phyloP scores from a whole-genome alignment of 2,329 filamentous ascomycete genomes.

The Fusarium domesticum region DNA sequence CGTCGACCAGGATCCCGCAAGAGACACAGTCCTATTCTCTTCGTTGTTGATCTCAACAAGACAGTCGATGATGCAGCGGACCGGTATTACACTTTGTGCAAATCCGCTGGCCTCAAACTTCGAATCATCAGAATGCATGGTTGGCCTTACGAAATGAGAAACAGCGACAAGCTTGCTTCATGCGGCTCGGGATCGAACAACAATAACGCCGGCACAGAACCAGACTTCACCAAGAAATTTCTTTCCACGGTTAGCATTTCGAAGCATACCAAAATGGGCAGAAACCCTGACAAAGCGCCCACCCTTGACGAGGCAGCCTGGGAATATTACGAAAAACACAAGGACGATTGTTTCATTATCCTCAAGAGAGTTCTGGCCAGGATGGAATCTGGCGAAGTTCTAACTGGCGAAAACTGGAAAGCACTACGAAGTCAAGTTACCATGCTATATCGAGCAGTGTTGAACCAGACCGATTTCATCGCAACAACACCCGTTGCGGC shows the following conservation, averaged over 20 bases:
- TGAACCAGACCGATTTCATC: constrained; percentile 42
- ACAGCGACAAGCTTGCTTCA: constrained; percentile 31
- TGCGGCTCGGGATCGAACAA: not conserved
- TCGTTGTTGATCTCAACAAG: constrained; percentile 47
- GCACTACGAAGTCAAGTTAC: constrained; percentile 33
- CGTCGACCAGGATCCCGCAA: constrained; percentile 20
- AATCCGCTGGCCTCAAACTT: constrained; percentile 33
- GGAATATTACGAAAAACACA: constrained; percentile 37
- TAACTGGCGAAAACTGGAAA: constrained; percentile 29
- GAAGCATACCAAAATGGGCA: constrained; percentile 8
- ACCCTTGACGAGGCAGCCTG: constrained; percentile 45
- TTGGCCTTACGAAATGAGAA: constrained; percentile 38
- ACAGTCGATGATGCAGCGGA: constrained; percentile 45
- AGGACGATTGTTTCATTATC: constrained; percentile 31
- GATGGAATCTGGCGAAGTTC: constrained; percentile 29
- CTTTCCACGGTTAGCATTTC: constrained; percentile 27
- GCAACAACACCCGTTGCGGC: constrained; percentile 47
- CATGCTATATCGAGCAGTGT: constrained; percentile 38
- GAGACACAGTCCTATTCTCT: constrained; percentile 38
- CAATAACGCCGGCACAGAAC: constrained; percentile 1
- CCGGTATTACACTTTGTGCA: constrained; percentile 39
- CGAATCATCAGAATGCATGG: constrained; percentile 41
- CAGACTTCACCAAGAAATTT: constrained; percentile 39
- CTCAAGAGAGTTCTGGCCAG: constrained; percentile 38
- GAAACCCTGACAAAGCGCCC: constrained; percentile 31